phyloP scores from a whole-genome alignment of 495 filamentous ascomycete species.

The Aspergillus affinis region DNA sequence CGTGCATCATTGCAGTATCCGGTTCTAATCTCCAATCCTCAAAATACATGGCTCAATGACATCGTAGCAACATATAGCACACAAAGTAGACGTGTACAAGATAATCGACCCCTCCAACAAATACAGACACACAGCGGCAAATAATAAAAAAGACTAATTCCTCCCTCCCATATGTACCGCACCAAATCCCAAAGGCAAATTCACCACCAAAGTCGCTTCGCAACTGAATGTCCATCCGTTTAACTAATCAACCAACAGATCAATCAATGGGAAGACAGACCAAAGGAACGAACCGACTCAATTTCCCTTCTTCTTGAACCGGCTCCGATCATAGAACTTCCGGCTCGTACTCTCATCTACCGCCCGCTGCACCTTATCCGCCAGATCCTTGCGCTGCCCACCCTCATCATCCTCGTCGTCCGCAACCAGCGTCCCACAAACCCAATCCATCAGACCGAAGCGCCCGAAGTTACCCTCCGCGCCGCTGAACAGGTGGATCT shows the following conservation, averaged over 20 bases:
- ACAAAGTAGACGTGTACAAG: background rate
- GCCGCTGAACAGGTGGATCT: slow-evolving; percentile 60
- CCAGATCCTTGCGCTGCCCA: slow-evolving; percentile 12
- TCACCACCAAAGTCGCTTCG: too few species aligned
- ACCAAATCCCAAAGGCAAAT: too few species aligned
- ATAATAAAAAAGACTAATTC: too few species aligned
- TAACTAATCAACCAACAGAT: background rate
- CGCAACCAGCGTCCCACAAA: slow-evolving; percentile 64
- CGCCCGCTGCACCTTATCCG: slow-evolving; percentile 20
- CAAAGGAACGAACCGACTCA: background rate
- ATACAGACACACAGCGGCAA: background rate
- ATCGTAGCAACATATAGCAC: background rate
- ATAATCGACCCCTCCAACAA: background rate
- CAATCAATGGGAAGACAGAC: background rate
- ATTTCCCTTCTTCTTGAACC: slow-evolving; percentile 5
- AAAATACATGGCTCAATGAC: background rate
- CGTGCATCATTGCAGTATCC: background rate
- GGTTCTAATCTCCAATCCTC: background rate
- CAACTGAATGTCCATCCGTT: too few species aligned
- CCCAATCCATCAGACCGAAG: slow-evolving; percentile 77
- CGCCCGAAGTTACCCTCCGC: slow-evolving; percentile 74
- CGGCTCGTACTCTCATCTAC: slow-evolving; percentile 29
- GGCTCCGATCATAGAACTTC: slow-evolving; percentile 6
- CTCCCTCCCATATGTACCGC: too few species aligned
- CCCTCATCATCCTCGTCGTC: slow-evolving; percentile 48